A percentile compares a stretch with the other conserved stretches of the same genome.
These are phyloP conservation scores for Trichoderma hamatum DNA, from an alignment of 2,329 filamentous ascomycete species.

Conservation along the genomic window DNA sequence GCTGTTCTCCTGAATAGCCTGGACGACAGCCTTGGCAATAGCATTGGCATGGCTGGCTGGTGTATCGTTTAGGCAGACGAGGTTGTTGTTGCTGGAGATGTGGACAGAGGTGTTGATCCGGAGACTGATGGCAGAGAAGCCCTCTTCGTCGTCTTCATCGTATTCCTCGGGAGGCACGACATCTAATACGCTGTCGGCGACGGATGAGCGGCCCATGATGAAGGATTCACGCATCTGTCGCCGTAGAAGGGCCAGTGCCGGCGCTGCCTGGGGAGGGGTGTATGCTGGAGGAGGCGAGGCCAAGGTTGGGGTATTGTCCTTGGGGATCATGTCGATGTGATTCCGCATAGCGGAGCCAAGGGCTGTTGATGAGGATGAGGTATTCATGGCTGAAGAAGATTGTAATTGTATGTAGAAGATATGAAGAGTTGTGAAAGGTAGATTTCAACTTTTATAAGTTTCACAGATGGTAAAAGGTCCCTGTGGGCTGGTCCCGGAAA, in stretches of 20 bases:
- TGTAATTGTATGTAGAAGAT: not conserved
- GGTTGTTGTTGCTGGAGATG: constrained; percentile 53
- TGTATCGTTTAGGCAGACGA: constrained; percentile 48
- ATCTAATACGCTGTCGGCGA: constrained; percentile 8
- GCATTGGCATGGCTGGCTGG: constrained; percentile 46
- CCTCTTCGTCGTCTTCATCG: constrained; percentile 32
- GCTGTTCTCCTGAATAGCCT: constrained; percentile 49
- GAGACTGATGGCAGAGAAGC: constrained; percentile 48
- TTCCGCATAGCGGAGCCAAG: not conserved
- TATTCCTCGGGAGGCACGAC: constrained; percentile 25
- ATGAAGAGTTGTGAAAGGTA: not conserved
- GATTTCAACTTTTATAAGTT: constrained; percentile 1
- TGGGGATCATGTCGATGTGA: constrained; percentile 27
- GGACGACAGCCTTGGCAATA: constrained; percentile 50
- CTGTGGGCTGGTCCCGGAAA: not conserved
- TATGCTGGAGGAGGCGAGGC: constrained; percentile 39
- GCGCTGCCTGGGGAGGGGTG: constrained; percentile 34
- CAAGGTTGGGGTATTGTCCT: constrained; percentile 28
- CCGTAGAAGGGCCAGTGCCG: constrained; percentile 27
- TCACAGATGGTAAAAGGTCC: not conserved
- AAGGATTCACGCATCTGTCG: constrained; percentile 24
- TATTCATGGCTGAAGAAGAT: constrained; percentile 17
- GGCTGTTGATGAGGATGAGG: constrained; percentile 7
- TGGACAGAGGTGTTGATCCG: constrained; percentile 52
- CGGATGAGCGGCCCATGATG: constrained; percentile 23